These are phyloP conservation scores for Globisporangium middletonii DNA, from an alignment of 352 stramenopile species.

Conservation along the genomic window DNA sequence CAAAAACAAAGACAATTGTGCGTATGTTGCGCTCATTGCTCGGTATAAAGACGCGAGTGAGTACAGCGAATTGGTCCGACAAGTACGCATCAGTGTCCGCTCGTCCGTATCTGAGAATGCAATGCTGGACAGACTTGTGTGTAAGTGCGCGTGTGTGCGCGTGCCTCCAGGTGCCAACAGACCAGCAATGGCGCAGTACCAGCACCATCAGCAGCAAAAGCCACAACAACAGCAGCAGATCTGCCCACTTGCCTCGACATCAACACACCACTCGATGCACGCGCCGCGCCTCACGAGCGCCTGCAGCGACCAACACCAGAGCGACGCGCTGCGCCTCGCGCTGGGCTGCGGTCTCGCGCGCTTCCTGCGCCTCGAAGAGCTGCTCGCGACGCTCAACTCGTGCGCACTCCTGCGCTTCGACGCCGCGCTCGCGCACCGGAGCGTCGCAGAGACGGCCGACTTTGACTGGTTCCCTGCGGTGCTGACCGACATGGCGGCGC, in stretches of 20 bases:
- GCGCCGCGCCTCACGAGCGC: not conserved
- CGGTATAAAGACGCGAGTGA: too few relatives aligned
- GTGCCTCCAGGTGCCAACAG: too few relatives aligned
- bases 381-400: not conserved
- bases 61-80: too few relatives aligned
- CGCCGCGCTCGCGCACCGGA: not conserved
- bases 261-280: not conserved
- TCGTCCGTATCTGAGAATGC: too few relatives aligned
- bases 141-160: too few relatives aligned
- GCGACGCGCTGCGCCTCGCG: not conserved
- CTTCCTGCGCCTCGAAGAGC: slow-evolving; percentile 5
- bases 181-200: too few relatives aligned
- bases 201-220: too few relatives aligned
- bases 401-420: slow-evolving; percentile 4
- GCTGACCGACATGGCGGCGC: slow-evolving; percentile 3
- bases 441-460: not conserved
- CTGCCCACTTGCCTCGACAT: not conserved
- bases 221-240: too few relatives aligned
- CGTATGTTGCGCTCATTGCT: too few relatives aligned
- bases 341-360: not conserved
- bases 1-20: too few relatives aligned
- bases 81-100: too few relatives aligned
- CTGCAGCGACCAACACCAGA: not conserved
- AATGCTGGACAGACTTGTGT: too few relatives aligned
- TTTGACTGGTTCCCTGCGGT: slow-evolving; percentile 5